Evolutionary conservation across 1,139 yeast species (phyloP).

Genomic region (Hyphopichia pseudoburtonii): DNA sequence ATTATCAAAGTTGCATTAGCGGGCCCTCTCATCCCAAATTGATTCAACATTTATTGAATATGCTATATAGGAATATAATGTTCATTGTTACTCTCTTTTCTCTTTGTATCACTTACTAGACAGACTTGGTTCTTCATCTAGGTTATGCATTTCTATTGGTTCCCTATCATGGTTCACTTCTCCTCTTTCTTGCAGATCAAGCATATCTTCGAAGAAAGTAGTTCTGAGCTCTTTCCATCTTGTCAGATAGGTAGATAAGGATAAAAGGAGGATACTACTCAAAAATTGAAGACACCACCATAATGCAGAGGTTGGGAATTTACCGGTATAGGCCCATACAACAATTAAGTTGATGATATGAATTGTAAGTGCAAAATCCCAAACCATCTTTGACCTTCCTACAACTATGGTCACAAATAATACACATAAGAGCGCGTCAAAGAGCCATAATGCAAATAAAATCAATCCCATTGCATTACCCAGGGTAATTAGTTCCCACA

Average conservation of each 20-base stretch:
- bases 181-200: slow-evolving; percentile 52
- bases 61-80: background rate
- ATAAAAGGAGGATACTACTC: slow-evolving; percentile 68
- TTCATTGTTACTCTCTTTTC: no score
- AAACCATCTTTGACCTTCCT: slow-evolving; percentile 88
- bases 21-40: background rate
- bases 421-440: slow-evolving; percentile 76
- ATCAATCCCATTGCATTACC: slow-evolving; percentile 82
- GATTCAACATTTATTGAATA: background rate
- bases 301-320: slow-evolving; percentile 65
- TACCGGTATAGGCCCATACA: slow-evolving; percentile 63
- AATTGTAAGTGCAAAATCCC: slow-evolving; percentile 92
- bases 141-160: slow-evolving; percentile 20
- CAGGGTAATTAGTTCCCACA: slow-evolving; percentile 73
- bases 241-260: slow-evolving; percentile 81
- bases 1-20: slow-evolving; percentile 1
- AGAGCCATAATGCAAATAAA: slow-evolving; percentile 70
- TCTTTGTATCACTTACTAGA: background rate
- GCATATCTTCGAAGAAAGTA: slow-evolving; percentile 81
- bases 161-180: slow-evolving; percentile 17
- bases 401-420: slow-evolving; percentile 82
- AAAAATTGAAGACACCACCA: slow-evolving; percentile 86
- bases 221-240: slow-evolving; percentile 87
- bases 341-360: slow-evolving; percentile 77
- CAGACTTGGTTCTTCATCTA: slow-evolving; percentile 3